A percentile compares a stretch with the other conserved stretches of the same genome.
These are phyloP conservation scores for Cytospora mali DNA, from an alignment of 2,329 filamentous ascomycete genomes.

Conservation along the genomic window DNA sequence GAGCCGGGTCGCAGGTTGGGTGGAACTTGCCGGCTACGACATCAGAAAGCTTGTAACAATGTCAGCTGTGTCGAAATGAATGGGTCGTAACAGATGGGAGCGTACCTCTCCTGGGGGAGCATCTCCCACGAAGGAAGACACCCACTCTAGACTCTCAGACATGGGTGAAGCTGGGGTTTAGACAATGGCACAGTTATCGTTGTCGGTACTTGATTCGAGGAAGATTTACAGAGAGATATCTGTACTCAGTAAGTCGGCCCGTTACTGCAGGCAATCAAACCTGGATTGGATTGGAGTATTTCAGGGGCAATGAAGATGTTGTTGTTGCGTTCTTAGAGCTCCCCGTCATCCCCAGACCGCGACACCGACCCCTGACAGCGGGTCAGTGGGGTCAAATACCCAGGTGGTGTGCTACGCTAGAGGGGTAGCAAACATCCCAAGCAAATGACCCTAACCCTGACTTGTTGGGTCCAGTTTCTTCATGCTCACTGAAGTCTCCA, in stretches of 20 bases:
- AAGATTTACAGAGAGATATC: background rate
- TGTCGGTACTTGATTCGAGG: background rate
- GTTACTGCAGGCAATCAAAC: background rate
- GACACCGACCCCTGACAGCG: slow-evolving; percentile 16
- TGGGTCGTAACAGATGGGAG: slow-evolving; percentile 30
- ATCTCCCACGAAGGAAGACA: slow-evolving; percentile 88
- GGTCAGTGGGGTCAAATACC: slow-evolving; percentile 26
- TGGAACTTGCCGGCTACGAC: slow-evolving; percentile 74
- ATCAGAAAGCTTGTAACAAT: slow-evolving; percentile 69
- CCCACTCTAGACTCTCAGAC: slow-evolving; percentile 55
- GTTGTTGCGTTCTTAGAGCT: slow-evolving; percentile 18
- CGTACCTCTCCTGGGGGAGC: slow-evolving; percentile 94
- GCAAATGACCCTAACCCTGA: background rate
- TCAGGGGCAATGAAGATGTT: slow-evolving; percentile 8
- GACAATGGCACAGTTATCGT: background rate
- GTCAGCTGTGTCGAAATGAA: slow-evolving; percentile 29
- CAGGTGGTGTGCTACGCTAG: background rate
- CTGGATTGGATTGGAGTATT: slow-evolving; percentile 4
- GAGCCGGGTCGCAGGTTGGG: background rate
- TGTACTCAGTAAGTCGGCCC: background rate
- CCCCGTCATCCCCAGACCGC: slow-evolving; percentile 20
- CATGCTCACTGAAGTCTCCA: too few species aligned
- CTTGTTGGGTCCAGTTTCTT: background rate
- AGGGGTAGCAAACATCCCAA: background rate
- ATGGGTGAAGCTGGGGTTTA: slow-evolving; percentile 29